phyloP scores from a whole-genome alignment of 805 yeast genomes.

The Candida pini region DNA sequence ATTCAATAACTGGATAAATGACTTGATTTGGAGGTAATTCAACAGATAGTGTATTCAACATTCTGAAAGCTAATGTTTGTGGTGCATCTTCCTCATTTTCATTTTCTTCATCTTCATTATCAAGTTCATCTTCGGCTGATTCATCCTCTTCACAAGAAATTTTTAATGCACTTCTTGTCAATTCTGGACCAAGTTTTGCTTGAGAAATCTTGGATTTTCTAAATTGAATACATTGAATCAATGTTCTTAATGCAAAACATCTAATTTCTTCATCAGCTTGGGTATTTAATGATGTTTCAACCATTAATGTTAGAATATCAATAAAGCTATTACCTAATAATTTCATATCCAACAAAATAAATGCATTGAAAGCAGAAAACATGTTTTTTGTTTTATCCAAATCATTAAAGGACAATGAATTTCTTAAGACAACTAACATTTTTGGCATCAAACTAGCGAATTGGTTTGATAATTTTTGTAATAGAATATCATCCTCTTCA shows the following conservation, averaged over 20 bases:
- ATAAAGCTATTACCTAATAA: slow-evolving; percentile 72
- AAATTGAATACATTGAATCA: slow-evolving; percentile 70
- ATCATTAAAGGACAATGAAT: slow-evolving; percentile 66
- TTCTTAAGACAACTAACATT: slow-evolving; percentile 76
- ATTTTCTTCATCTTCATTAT: slow-evolving; percentile 80
- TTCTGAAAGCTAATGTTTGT: slow-evolving; percentile 67
- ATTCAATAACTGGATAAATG: slow-evolving; percentile 69
- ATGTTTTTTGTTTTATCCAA: slow-evolving; percentile 64
- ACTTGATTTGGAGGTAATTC: slow-evolving; percentile 93
- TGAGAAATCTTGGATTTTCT: slow-evolving; percentile 76
- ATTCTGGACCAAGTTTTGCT: slow-evolving; percentile 77
- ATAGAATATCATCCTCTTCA: slow-evolving; percentile 51
- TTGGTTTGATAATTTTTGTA: slow-evolving; percentile 33
- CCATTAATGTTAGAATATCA: slow-evolving; percentile 64
- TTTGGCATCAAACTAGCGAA: slow-evolving; percentile 69
- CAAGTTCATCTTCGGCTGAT: slow-evolving; percentile 68
- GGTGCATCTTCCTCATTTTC: slow-evolving; percentile 91
- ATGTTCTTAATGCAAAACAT: slow-evolving; percentile 76
- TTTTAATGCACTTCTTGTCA: slow-evolving; percentile 66
- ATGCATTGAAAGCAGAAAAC: slow-evolving; percentile 79
- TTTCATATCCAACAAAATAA: slow-evolving; percentile 70
- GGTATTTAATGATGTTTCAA: slow-evolving; percentile 66
- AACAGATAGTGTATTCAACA: slow-evolving; percentile 70
- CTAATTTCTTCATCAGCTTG: slow-evolving; percentile 75
- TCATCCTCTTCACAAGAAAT: slow-evolving; percentile 79